Percentiles rank a stretch among this genome's conserved stretches.
These are phyloP conservation scores for Paecilomyces formosus DNA, from an alignment of 2,329 filamentous ascomycete species.

Conservation along the genomic window DNA sequence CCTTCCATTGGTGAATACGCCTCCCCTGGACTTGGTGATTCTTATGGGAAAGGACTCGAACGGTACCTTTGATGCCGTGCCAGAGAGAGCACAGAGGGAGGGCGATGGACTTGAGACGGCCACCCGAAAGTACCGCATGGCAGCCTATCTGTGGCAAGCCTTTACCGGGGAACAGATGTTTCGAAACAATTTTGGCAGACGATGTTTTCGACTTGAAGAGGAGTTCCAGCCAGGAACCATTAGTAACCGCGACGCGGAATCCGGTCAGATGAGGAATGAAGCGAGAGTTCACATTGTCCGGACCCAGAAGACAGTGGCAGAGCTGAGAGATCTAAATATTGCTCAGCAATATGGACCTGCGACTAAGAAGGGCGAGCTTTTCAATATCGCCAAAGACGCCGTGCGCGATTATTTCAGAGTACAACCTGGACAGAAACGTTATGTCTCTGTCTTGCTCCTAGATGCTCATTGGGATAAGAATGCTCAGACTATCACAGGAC, in stretches of 20 bases:
- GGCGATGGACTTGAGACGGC: conserved; percentile 76
- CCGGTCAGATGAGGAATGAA: conserved; percentile 74
- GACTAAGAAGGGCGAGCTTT: conserved; percentile 65
- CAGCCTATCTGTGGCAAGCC: conserved; percentile 92
- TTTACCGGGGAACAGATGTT: conserved; percentile 97
- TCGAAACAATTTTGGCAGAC: conserved; percentile 75
- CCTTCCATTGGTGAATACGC: conserved; percentile 67
- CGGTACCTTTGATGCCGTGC: conserved; percentile 74
- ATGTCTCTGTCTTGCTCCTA: conserved; percentile 78
- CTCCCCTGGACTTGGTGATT: conserved; percentile 83
- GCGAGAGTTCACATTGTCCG: conserved; percentile 83
- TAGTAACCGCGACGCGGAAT: conserved; percentile 64
- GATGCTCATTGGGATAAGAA: conserved; percentile 81
- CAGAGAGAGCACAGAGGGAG: conserved; percentile 66
- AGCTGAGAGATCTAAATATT: conserved; percentile 69
- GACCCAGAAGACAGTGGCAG: conserved; percentile 72
- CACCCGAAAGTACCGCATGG: conserved; percentile 85
- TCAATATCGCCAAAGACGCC: conserved; percentile 67
- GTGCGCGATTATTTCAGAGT: conserved; percentile 71
- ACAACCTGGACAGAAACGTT: conserved; percentile 69
- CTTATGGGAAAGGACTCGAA: conserved; percentile 82
- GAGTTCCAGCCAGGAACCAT: conserved; percentile 84
- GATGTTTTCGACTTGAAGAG: conserved; percentile 86
- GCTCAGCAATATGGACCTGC: conserved; percentile 70
- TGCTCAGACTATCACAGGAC: conserved; percentile 63